phyloP scores from a whole-genome alignment of 352 stramenopile genomes.

The Phytophthora pini region DNA sequence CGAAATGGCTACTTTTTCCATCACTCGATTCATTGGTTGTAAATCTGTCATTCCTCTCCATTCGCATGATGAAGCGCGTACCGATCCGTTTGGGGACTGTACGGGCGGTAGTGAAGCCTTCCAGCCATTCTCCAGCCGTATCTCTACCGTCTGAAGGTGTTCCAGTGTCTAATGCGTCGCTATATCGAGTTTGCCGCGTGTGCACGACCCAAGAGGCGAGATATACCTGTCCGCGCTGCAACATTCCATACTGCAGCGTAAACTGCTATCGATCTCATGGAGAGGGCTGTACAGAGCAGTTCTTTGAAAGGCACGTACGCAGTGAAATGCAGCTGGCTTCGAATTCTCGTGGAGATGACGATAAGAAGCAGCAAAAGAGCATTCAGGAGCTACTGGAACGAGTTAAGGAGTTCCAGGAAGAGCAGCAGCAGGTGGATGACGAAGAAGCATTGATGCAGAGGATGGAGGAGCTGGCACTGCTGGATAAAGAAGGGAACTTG shows the following conservation, averaged over 20 bases:
- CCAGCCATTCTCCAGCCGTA: slow-evolving; percentile 8
- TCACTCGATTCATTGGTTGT: slow-evolving; percentile 32
- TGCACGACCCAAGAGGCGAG: slow-evolving; percentile 61
- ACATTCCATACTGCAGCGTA: slow-evolving; percentile 80
- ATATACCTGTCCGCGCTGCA: slow-evolving; percentile 89
- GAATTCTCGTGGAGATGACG: slow-evolving; percentile 26
- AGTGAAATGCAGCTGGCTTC: slow-evolving; percentile 57
- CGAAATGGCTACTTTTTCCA: slow-evolving; percentile 34
- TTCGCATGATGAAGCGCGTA: slow-evolving; percentile 54
- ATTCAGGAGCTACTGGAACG: slow-evolving; percentile 59
- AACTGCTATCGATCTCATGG: slow-evolving; percentile 80
- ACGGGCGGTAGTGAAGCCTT: slow-evolving; percentile 50
- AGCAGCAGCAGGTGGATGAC: slow-evolving; percentile 31
- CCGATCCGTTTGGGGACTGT: slow-evolving; percentile 68
- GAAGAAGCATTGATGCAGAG: slow-evolving; percentile 44
- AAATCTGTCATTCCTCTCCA: slow-evolving; percentile 14
- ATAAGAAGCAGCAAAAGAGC: slow-evolving; percentile 39
- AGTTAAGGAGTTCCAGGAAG: slow-evolving; percentile 66
- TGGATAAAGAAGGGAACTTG: slow-evolving; percentile 52
- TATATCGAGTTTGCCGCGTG: slow-evolving; percentile 69
- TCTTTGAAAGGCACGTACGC: slow-evolving; percentile 76
- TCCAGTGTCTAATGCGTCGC: slow-evolving; percentile 33
- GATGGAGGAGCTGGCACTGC: slow-evolving; percentile 56
- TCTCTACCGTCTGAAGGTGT: slow-evolving; percentile 6
- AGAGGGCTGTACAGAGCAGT: slow-evolving; percentile 75